Evolutionary conservation across 1,284 basidiomycete genomes (phyloP).

Genomic region (Ustilago hordei): DNA sequence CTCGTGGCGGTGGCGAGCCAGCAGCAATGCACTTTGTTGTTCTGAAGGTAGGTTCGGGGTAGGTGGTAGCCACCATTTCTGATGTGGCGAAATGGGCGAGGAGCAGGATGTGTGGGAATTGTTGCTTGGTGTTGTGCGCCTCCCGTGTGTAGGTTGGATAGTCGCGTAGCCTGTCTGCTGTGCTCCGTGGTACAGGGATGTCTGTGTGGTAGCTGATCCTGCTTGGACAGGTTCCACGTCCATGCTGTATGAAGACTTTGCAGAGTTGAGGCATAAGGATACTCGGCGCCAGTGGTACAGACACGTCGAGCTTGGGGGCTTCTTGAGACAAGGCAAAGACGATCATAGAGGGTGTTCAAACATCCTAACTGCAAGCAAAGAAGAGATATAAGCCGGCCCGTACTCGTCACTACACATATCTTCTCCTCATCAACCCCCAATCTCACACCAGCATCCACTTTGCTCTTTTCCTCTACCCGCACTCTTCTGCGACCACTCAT

Average conservation of each 20-base stretch:
- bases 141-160: not conserved
- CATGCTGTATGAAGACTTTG: no score
- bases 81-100: not conserved
- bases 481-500: not conserved
- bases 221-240: no score
- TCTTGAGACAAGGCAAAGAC: no score
- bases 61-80: not conserved
- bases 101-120: slow-evolving; percentile 9
- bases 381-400: slow-evolving; percentile 2
- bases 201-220: not conserved
- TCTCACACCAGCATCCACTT: slow-evolving; percentile 6
- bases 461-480: not conserved
- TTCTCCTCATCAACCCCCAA: not conserved
- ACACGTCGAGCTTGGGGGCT: no score
- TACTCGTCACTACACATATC: not conserved
- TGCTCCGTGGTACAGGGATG: not conserved
- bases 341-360: no score
- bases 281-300: no score
- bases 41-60: not conserved
- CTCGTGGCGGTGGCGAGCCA: slow-evolving; percentile 1
- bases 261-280: no score
- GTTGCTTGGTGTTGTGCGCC: not conserved
- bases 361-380: no score
- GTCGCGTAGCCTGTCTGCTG: not conserved
- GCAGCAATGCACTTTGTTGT: slow-evolving; percentile 3